Base-by-base conservation (phyloP, 148 eudicot genomes). In the Rhododendron mucronatum region DNA sequence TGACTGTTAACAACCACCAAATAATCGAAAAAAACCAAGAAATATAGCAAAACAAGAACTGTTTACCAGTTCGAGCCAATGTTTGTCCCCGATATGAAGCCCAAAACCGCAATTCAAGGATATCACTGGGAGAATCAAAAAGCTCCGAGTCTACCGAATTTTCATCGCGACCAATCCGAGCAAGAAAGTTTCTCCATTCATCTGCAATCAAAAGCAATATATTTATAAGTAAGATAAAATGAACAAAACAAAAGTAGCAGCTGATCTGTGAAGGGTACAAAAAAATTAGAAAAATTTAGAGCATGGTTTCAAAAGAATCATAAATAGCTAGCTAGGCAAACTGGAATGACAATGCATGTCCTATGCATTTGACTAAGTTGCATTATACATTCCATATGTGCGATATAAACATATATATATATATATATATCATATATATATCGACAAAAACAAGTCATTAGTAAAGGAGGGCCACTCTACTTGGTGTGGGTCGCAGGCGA, bases 61-160 rank as follows among this genome's bases (percentile, higher is more conserved):
- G 23, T 76, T 85, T 90, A 94, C 99, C 98, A 39, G 99, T 97
- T 93, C 99, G 93, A 51, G 99, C 98, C 84, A 97, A 89, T 63
- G 98, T 95, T 87, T 97, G 99, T 50, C 98, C 99, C 77, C 98
- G 95, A 84, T 93, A 95, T 59, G 99, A 97, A 80, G 99, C 99
- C 99, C 99, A 97, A 86, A 95, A 95, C 33, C 98, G 93, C 12
- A 97, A 93, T 90, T 97, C 99, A 83, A 91, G 95, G 78, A 92
- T 91, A 86, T 97, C 98, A 88, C 85, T 87, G 81, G 93, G 93
- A 90, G 92, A 91, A 88, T 92, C 93, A 91, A 93, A 90, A 86
- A 97, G 96, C 76, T 94, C 98, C 3, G 89, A 85, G 73, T 97
- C 99, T 50, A 85, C 88, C 59, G 98, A 87, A 88, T 89, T 91